phyloP scores from a whole-genome alignment of 2,329 filamentous ascomycete genomes.

The Diaporthe batatas region DNA sequence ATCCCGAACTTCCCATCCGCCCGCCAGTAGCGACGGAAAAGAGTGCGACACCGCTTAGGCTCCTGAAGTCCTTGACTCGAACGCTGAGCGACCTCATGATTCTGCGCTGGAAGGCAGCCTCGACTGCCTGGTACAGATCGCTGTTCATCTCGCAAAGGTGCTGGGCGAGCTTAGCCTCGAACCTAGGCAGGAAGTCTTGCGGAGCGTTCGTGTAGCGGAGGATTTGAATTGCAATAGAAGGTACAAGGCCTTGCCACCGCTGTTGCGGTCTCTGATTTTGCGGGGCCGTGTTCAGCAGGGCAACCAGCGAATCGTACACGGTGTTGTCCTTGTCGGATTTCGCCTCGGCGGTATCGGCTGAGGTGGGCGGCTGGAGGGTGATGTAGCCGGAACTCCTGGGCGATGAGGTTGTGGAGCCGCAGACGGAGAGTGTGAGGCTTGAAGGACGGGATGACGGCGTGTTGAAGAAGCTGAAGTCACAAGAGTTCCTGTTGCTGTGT shows the following conservation, averaged over 20 bases:
- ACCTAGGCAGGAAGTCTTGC: constrained; percentile 59
- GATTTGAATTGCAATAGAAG: constrained; percentile 69
- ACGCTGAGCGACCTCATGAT: constrained; percentile 62
- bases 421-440: constrained; percentile 64
- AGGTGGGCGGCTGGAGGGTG: constrained; percentile 53
- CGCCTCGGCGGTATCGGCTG: constrained; percentile 37
- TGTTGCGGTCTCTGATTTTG: constrained; percentile 56
- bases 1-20: constrained; percentile 55
- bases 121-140: constrained; percentile 62
- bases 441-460: constrained; percentile 63
- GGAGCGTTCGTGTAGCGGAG: constrained; percentile 69
- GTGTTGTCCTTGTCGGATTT: constrained; percentile 52
- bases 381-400: constrained; percentile 61
- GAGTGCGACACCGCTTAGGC: constrained; percentile 64
- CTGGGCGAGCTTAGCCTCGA: constrained; percentile 63
- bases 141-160: constrained; percentile 60
- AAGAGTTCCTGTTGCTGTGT: constrained; percentile 48
- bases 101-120: constrained; percentile 63
- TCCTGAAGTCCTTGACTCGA: constrained; percentile 66
- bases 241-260: constrained; percentile 66
- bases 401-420: constrained; percentile 64
- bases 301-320: constrained; percentile 66
- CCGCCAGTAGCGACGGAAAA: constrained; percentile 69
- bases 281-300: constrained; percentile 66
- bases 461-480: constrained; percentile 62